Evolutionary conservation across 2,329 filamentous ascomycete species (phyloP).

Genomic region (Fusarium transvaalense): DNA sequence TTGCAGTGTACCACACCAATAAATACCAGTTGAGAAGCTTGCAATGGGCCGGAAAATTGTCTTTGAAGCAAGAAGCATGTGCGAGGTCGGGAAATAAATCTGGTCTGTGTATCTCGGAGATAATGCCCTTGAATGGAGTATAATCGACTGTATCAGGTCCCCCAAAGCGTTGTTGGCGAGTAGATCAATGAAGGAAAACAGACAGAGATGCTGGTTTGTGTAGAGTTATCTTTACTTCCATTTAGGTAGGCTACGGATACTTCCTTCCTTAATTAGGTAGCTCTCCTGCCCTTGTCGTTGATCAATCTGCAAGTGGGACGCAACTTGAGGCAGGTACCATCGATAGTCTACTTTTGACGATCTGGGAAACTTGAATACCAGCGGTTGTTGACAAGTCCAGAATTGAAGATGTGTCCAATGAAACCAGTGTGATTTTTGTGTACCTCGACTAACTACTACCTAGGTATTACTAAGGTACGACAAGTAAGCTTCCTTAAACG

Average conservation of each 20-base stretch:
- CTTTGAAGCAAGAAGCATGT: conserved; percentile 9
- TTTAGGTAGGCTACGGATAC: no score
- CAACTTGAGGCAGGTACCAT: neutral
- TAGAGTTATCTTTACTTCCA: neutral
- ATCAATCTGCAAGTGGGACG: conserved; percentile 6
- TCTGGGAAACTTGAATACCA: neutral
- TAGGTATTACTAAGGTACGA: neutral
- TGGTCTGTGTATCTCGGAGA: conserved; percentile 15
- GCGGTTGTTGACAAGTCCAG: neutral
- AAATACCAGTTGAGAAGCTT: neutral
- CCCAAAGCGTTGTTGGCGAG: neutral
- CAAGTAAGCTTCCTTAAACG: neutral
- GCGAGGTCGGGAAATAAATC: conserved; percentile 33
- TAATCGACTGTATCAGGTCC: neutral
- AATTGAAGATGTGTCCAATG: neutral
- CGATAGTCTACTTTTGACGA: neutral
- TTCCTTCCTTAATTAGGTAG: neutral
- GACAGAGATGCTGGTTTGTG: neutral
- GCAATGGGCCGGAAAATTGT: conserved; percentile 1
- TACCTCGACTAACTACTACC: neutral
- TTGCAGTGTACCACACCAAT: neutral
- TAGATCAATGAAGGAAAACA: neutral
- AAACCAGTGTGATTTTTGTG: neutral
- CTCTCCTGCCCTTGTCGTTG: conserved; percentile 4
- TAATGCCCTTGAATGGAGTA: neutral